Conservation (phyloP, 345 rosid species). For the Ricinus communis region DNA sequence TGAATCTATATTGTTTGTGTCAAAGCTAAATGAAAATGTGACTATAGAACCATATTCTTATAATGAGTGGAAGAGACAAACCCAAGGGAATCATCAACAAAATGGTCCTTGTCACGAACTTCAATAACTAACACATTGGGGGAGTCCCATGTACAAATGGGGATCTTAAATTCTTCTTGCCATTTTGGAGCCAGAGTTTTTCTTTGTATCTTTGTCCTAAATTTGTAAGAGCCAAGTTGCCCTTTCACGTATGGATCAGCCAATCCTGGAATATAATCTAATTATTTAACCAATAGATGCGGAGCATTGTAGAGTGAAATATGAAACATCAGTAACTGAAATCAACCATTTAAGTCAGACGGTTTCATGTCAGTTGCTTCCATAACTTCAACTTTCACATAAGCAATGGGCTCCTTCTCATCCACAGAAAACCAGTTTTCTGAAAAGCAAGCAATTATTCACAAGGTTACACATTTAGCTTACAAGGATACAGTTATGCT, state of each 20-base stretch:
- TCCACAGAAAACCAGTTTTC: conserved; percentile 80
- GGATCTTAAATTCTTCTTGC: conserved; percentile 85
- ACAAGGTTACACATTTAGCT: conserved; percentile 1
- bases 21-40: background rate
- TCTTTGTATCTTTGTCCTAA: conserved; percentile 62
- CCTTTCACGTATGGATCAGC: conserved; percentile 98
- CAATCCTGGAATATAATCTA: conserved; percentile 57
- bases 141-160: conserved; percentile 74
- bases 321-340: conserved; percentile 1
- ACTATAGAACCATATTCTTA: background rate
- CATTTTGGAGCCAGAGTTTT: conserved; percentile 86
- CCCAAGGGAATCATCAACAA: conserved; percentile 85
- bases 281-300: background rate
- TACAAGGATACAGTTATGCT: background rate
- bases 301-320: conserved; percentile 5
- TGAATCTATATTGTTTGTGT: background rate
- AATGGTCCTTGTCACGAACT: conserved; percentile 85
- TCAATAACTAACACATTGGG: conserved; percentile 60
- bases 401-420: conserved; percentile 76
- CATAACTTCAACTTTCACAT: conserved; percentile 72
- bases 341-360: conserved; percentile 78
- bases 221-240: conserved; percentile 71
- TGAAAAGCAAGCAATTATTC: conserved; percentile 32
- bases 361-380: conserved; percentile 86
- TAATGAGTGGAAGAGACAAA: conserved; percentile 34